phyloP scores from a whole-genome alignment of 306 rosid species.

The Cicer yamashitae region DNA sequence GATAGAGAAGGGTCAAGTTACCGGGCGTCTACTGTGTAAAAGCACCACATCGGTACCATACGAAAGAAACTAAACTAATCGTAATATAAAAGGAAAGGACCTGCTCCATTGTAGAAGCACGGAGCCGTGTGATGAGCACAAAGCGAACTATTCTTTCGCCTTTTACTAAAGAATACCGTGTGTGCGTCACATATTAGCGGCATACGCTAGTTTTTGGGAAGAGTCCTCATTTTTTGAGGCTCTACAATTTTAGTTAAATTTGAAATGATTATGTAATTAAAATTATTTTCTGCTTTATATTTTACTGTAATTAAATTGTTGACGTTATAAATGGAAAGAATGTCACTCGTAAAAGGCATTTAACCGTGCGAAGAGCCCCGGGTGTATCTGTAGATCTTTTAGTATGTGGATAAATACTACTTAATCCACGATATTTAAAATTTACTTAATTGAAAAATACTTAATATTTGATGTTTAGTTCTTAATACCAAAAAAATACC shows the following conservation, averaged over 20 bases:
- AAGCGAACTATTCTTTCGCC: conserved; percentile 59
- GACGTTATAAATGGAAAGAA: no score
- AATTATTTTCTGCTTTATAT: no score
- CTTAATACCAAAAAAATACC: no score
- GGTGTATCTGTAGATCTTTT: no score
- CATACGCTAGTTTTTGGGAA: conserved; percentile 37
- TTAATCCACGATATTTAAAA: no score
- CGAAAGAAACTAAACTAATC: background rate
- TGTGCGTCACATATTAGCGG: background rate
- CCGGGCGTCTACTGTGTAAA: background rate
- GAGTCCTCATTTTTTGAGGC: background rate
- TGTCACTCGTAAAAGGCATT: no score
- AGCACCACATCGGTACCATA: background rate
- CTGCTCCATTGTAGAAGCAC: fast-evolving
- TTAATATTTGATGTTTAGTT: no score
- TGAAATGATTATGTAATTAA: no score
- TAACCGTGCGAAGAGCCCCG: no score
- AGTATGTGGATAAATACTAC: no score
- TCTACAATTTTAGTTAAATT: background rate
- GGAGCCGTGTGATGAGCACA: conserved; percentile 18
- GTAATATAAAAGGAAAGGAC: background rate
- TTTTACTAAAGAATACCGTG: conserved; percentile 59
- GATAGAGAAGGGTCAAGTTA: background rate
- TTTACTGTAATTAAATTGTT: no score
- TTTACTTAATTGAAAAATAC: no score